These are phyloP conservation scores for Alternaria alternata DNA, from an alignment of 2,329 filamentous ascomycete genomes.

Conservation along the genomic window DNA sequence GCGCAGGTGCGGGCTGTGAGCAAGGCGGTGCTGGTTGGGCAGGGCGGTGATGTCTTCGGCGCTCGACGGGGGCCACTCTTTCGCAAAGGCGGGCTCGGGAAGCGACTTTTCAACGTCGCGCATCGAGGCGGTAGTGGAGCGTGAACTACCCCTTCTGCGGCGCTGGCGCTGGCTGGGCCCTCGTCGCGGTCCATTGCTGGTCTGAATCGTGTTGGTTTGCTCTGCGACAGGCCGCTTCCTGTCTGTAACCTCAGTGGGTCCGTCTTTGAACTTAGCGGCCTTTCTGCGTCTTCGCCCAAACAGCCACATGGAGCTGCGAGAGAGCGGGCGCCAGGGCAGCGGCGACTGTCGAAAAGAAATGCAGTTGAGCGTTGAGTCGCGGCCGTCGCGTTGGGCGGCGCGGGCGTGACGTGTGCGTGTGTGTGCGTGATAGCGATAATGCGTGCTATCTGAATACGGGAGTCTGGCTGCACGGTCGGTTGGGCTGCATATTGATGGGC, in stretches of 20 bases:
- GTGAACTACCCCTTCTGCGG: conserved; percentile 42
- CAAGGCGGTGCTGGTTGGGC: conserved; percentile 50
- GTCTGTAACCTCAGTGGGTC: conserved; percentile 61
- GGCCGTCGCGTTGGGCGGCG: conserved; percentile 7
- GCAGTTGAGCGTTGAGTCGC: conserved; percentile 13
- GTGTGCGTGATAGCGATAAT: conserved; percentile 14
- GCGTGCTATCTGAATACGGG: conserved; percentile 29
- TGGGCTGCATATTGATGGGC: conserved; percentile 29
- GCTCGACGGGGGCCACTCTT: conserved; percentile 40
- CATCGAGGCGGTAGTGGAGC: conserved; percentile 40
- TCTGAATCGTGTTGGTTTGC: conserved; percentile 27
- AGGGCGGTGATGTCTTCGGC: conserved; percentile 59
- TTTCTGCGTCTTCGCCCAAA: conserved; percentile 79
- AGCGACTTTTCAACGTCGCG: conserved; percentile 41
- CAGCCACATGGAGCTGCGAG: conserved; percentile 72
- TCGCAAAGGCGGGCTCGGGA: conserved; percentile 18
- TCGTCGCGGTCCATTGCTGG: conserved; percentile 36
- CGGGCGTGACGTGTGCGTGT: conserved; percentile 29
- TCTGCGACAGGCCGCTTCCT: conserved; percentile 49
- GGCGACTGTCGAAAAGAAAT: conserved; percentile 5
- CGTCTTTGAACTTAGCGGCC: conserved; percentile 61
- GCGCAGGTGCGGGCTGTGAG: conserved; percentile 59
- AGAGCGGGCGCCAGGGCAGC: conserved; percentile 11
- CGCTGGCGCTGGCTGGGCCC: conserved; percentile 38
- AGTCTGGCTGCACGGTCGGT: conserved; percentile 21